Evolutionary conservation across 2,329 filamentous ascomycete species (phyloP).

Genomic region (Claviceps purpurea): DNA sequence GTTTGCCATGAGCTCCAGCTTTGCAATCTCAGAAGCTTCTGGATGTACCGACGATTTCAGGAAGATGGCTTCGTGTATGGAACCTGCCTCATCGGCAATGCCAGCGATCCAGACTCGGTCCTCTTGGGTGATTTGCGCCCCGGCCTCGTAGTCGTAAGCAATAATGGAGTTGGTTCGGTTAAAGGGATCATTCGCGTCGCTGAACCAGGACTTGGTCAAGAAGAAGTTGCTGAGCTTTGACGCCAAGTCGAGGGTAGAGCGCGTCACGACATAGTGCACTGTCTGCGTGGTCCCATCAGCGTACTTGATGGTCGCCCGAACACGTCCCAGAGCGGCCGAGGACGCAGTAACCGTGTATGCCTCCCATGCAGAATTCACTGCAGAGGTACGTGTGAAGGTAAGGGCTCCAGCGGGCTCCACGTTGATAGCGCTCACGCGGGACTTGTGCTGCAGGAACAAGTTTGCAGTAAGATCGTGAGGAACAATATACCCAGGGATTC

Average conservation of each 20-base stretch:
- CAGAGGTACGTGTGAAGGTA: constrained; percentile 14
- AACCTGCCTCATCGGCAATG: constrained; percentile 46
- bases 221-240: constrained; percentile 37
- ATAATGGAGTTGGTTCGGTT: constrained; percentile 40
- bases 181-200: constrained; percentile 38
- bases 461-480: constrained; percentile 31
- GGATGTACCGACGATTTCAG: constrained; percentile 43
- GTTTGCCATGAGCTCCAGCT: constrained; percentile 27
- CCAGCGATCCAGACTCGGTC: constrained; percentile 44
- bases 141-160: constrained; percentile 39
- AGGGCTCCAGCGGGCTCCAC: constrained; percentile 25
- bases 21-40: constrained; percentile 31
- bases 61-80: constrained; percentile 39
- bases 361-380: constrained; percentile 4
- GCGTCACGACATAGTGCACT: constrained; percentile 43
- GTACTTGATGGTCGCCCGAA: constrained; percentile 33
- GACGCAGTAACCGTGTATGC: constrained; percentile 31
- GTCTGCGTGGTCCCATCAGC: constrained; percentile 33
- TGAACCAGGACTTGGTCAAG: constrained; percentile 40
- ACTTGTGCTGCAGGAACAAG: constrained; percentile 30
- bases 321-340: constrained; percentile 33
- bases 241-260: constrained; percentile 29
- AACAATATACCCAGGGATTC: constrained; percentile 41
- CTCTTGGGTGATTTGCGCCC: constrained; percentile 30
- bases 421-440: constrained; percentile 25